phyloP scores from a whole-genome alignment of 441 rosid species.

The Brassica balearica region DNA sequence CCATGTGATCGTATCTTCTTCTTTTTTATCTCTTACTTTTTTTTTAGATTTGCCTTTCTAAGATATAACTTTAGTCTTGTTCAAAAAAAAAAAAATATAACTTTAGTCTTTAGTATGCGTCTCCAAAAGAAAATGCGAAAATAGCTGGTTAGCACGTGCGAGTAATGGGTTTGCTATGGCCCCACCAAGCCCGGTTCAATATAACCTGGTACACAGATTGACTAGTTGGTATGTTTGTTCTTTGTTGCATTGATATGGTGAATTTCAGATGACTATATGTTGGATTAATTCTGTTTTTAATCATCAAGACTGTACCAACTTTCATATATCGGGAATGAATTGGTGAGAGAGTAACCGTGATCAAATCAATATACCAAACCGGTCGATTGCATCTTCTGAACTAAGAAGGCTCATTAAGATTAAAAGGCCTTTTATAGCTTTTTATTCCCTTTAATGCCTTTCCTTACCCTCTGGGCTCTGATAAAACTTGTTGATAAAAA shows the following conservation, averaged over 20 bases:
- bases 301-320: neutral
- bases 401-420: neutral
- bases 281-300: neutral
- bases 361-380: neutral
- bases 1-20: constrained; percentile 41
- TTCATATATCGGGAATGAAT: neutral
- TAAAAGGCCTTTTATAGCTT: neutral
- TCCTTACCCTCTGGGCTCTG: neutral
- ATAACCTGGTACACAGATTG: constrained; percentile 11
- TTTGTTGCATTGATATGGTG: constrained; percentile 1
- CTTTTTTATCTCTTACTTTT: neutral
- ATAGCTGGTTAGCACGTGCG: constrained; percentile 43
- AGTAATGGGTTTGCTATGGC: constrained; percentile 18
- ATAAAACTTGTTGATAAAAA: neutral
- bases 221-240: neutral
- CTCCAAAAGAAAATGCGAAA: constrained; percentile 23
- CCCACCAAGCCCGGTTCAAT: constrained; percentile 9
- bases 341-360: neutral
- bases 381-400: neutral
- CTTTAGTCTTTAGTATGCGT: neutral
- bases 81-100: neutral
- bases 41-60: neutral
- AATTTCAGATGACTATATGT: neutral
- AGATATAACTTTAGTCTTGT: neutral
- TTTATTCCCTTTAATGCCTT: neutral